phyloP scores from a whole-genome alignment of 2,329 filamentous ascomycete species.

The Sporothrix schenckii region DNA sequence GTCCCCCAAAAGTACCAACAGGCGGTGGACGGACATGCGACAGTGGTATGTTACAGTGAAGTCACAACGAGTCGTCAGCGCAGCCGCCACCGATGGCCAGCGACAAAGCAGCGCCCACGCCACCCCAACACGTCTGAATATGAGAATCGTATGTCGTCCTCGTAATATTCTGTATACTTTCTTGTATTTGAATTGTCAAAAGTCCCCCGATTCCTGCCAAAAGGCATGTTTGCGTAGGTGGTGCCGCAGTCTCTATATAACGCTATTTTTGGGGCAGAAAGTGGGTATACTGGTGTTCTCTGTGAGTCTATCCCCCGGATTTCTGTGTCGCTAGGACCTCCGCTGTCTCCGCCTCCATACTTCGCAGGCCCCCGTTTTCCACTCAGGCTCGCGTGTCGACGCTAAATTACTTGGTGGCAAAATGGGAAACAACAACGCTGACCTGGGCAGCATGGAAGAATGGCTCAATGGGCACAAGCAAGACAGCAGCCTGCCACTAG shows the following conservation, averaged over 20 bases:
- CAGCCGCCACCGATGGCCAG: not conserved
- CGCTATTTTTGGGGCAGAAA: conserved; percentile 15
- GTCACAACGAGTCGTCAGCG: conserved; percentile 14
- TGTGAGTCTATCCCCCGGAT: not conserved
- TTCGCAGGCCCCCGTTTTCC: conserved; percentile 11
- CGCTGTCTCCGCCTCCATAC: conserved; percentile 10
- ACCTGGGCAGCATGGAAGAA: not conserved
- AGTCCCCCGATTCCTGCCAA: not conserved
- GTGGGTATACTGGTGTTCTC: conserved; percentile 23
- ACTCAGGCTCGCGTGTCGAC: conserved; percentile 15
- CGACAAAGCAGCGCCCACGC: not conserved
- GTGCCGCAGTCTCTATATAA: conserved; percentile 11
- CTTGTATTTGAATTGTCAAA: too few species aligned
- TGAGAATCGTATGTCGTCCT: too few species aligned
- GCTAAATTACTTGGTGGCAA: conserved; percentile 30
- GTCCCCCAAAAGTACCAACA: conserved; percentile 2
- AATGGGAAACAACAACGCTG: not conserved
- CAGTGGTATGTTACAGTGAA: not conserved
- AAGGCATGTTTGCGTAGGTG: not conserved
- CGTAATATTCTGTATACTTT: too few species aligned
- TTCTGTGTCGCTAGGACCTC: not conserved
- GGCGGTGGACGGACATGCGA: not conserved
- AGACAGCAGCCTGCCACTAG: not conserved
- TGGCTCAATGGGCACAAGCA: too few species aligned
- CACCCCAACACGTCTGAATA: too few species aligned